These are phyloP conservation scores for Mortierella sp. DNA, from an alignment of 371 early-diverging fungal genomes.

Conservation along the genomic window DNA sequence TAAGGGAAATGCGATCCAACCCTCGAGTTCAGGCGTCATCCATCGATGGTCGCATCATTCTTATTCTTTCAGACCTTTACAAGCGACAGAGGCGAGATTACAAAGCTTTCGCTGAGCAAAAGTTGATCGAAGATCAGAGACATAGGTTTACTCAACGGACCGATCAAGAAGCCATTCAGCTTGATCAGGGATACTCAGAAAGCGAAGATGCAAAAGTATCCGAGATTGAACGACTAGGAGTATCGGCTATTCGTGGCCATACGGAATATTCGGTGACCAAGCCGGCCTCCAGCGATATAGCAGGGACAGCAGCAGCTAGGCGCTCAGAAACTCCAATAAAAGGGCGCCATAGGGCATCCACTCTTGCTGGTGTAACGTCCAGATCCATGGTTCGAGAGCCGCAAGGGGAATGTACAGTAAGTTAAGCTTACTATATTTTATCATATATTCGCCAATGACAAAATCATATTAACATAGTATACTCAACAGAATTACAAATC, in stretches of 20 bases:
- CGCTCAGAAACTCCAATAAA: slow-evolving; percentile 5
- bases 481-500: slow-evolving; percentile 13
- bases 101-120: slow-evolving; percentile 34
- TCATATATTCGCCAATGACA: neutral
- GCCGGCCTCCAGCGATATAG: slow-evolving; percentile 4
- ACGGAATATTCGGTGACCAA: neutral
- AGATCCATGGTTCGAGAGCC: slow-evolving; percentile 8
- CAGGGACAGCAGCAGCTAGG: neutral
- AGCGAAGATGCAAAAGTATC: neutral
- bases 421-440: neutral
- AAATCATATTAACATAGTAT: neutral
- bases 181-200: neutral
- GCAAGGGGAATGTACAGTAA: slow-evolving; percentile 9
- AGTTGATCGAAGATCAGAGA: slow-evolving; percentile 10
- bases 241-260: neutral
- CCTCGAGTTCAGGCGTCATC: slow-evolving; percentile 60
- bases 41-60: slow-evolving; percentile 68
- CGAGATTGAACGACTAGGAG: slow-evolving; percentile 17
- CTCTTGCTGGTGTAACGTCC: slow-evolving; percentile 27
- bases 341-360: slow-evolving; percentile 39
- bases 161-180: neutral
- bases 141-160: neutral
- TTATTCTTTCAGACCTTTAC: slow-evolving; percentile 55
- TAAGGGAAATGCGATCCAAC: slow-evolving; percentile 64
- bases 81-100: slow-evolving; percentile 31